Conservation (phyloP, 345 rosid genomes). For the Murraya paniculata region DNA sequence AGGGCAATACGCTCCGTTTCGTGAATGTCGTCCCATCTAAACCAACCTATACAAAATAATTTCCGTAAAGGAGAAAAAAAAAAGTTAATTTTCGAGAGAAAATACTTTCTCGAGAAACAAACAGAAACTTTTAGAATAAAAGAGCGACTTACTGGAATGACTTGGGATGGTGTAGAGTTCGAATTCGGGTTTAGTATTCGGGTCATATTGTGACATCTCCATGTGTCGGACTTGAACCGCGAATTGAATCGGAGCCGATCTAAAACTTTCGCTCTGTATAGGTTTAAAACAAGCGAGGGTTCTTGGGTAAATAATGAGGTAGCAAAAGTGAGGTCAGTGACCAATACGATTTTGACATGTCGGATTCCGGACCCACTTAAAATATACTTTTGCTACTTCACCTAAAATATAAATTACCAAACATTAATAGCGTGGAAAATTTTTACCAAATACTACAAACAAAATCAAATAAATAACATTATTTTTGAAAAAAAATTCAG, state of each 20-base stretch:
- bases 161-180: constrained; percentile 80
- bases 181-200: constrained; percentile 47
- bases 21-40: constrained; percentile 90
- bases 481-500: too few species aligned
- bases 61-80: not conserved
- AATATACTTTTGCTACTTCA: too few species aligned
- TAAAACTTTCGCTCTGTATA: not conserved
- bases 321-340: not conserved
- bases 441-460: too few species aligned
- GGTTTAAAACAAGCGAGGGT: not conserved
- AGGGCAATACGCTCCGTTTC: constrained; percentile 70
- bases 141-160: constrained; percentile 51
- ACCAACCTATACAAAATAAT: constrained; percentile 60
- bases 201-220: constrained; percentile 34
- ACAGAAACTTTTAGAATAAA: not conserved
- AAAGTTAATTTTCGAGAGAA: not conserved
- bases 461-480: too few species aligned
- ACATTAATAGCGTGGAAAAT: too few species aligned
- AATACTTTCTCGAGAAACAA: constrained; percentile 4
- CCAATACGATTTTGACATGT: not conserved
- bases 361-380: not conserved
- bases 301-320: not conserved
- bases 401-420: too few species aligned
- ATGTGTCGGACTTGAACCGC: constrained; percentile 21
- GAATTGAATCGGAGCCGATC: constrained; percentile 1